These are phyloP conservation scores for Imleria badia DNA, from an alignment of 768 basidiomycete genomes.

Conservation along the genomic window DNA sequence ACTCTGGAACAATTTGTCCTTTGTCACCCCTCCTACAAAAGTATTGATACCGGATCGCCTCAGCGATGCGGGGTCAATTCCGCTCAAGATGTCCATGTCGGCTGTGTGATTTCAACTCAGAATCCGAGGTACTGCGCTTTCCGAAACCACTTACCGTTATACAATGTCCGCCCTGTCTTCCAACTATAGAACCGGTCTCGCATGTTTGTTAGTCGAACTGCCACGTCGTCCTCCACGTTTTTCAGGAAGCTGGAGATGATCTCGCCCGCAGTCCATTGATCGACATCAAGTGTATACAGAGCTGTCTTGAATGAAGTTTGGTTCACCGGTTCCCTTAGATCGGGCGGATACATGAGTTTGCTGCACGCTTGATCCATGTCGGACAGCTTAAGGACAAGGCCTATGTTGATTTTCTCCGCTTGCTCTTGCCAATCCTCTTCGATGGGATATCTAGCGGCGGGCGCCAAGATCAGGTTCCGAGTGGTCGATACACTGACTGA, in stretches of 20 bases:
- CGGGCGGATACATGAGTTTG: background rate
- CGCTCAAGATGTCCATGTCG: background rate
- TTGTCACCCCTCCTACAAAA: background rate
- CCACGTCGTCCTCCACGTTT: too few species aligned
- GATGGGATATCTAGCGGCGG: too few species aligned
- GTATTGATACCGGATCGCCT: background rate
- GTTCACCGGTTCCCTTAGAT: background rate
- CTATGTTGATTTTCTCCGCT: too few species aligned
- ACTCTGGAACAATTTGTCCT: background rate
- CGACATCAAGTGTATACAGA: background rate
- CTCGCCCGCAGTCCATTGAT: background rate
- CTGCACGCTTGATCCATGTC: background rate
- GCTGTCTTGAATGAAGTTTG: background rate
- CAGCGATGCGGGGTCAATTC: background rate
- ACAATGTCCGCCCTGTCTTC: background rate
- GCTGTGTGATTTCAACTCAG: background rate
- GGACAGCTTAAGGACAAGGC: background rate
- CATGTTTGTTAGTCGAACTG: background rate
- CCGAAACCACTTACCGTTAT: background rate
- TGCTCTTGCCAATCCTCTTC: background rate
- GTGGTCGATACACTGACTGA: too few species aligned
- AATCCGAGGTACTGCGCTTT: background rate
- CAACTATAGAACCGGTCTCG: background rate
- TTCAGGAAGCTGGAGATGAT: too few species aligned
- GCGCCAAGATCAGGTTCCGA: too few species aligned